A percentile compares a stretch with the other conserved stretches of the same genome.
These are phyloP conservation scores for Gossypium schwendimanii DNA, from an alignment of 441 rosid genomes.

Conservation along the genomic window DNA sequence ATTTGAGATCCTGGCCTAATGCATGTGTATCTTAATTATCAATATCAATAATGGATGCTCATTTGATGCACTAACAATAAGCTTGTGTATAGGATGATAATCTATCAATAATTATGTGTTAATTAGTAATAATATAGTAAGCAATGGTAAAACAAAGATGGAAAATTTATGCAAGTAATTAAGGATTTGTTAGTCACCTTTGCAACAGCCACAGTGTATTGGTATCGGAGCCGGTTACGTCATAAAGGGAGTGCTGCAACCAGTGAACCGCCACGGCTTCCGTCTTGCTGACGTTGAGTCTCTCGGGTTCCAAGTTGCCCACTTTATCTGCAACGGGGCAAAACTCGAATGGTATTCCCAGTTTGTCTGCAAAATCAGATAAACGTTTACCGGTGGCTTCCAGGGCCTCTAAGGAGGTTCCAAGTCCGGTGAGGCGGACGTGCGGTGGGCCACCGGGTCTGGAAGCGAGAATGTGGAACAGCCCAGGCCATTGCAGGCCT, in stretches of 20 bases:
- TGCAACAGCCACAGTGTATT: conserved; percentile 76
- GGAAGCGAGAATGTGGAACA: conserved; percentile 84
- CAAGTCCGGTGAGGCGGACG: conserved; percentile 87
- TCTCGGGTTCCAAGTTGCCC: conserved; percentile 74
- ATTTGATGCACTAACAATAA: no score
- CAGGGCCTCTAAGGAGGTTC: conserved; percentile 77
- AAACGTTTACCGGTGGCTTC: conserved; percentile 87
- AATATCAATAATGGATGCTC: no score
- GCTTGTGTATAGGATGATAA: no score
- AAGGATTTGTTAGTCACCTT: conserved; percentile 35
- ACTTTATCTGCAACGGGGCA: conserved; percentile 72
- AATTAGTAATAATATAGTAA: no score
- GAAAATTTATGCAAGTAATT: not conserved
- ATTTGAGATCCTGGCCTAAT: not conserved
- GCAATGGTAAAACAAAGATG: no score
- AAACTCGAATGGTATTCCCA: conserved; percentile 85
- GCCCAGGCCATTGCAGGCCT: conserved; percentile 97
- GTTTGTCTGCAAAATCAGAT: conserved; percentile 79
- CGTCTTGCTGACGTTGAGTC: conserved; percentile 62
- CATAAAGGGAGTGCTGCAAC: conserved; percentile 97
- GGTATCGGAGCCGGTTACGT: conserved; percentile 86
- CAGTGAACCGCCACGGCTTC: conserved; percentile 96
- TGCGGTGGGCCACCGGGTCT: conserved; percentile 87
- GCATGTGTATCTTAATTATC: not conserved
- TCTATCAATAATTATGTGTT: no score